Base-by-base conservation (phyloP, 768 basidiomycete species). In the Xerocomus brunneocitrinus region DNA sequence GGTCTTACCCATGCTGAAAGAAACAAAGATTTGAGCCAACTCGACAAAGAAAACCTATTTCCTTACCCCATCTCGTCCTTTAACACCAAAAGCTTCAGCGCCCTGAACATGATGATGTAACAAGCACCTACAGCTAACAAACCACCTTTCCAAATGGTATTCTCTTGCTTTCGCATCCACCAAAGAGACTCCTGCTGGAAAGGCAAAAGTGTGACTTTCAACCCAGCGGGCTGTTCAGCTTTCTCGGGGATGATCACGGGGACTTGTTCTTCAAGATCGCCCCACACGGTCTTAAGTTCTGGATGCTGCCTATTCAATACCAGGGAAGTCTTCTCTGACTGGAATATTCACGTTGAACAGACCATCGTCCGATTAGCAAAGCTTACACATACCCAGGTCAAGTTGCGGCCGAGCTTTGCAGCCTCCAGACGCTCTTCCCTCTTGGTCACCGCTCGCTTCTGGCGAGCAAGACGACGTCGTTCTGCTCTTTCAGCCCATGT, bases 111-210 rank as follows among this genome's bases (percentile, higher is more conserved):
- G 5, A 28, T 12, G 22, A 54, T 7, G 13, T 24, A 19, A 51
- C 39, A 36, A 44, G 58, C 2, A 74, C 86, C 61, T 70, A 90
- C 90, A 19, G 94, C 92, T 49, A 98, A 76, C 83, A 98, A 86
- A 5, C 95, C 97, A 35, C 95, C 97, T 45, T 77, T 74, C 91
- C 95, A 98, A 2, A 83, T 71, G 7, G 89, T 80, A 50, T 84
- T 74, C 68, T 99, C 97, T 73, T 98, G 97, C 64, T 91, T 79
- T 60, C 83, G 81, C 92, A 99, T 95, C 97, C 97, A 99, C 63
- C 76, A 86, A 58, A 99, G 74, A 71, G 91, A 92, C 72, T 99
- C 97, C 49, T 81, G 83, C 68, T 99, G 97, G 80, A 98, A 99
- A 1, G 95, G 95, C 34, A 99, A 75, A 4, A 99, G 79, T 0